These are phyloP conservation scores for Gossypium trilobum DNA, from an alignment of 441 rosid genomes.

Conservation along the genomic window DNA sequence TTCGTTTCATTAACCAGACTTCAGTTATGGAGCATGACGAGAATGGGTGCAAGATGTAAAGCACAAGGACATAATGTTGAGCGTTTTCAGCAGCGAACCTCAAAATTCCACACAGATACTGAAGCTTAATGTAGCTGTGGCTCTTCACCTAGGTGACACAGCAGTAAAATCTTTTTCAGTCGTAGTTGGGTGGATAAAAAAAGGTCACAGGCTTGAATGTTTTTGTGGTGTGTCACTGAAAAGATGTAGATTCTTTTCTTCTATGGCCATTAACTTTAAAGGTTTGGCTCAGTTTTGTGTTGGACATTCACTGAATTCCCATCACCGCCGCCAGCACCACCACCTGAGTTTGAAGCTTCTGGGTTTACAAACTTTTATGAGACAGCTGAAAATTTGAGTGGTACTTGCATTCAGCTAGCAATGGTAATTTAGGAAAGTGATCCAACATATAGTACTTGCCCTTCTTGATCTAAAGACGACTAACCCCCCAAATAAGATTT, in stretches of 20 bases:
- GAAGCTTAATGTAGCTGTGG: background rate
- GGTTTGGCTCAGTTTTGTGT: background rate
- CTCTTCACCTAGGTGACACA: too few species aligned
- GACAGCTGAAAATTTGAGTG: constrained; percentile 7
- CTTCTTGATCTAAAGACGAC: background rate
- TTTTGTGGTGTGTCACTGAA: background rate
- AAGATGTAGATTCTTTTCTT: background rate
- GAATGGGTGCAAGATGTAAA: background rate
- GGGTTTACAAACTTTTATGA: constrained; percentile 16
- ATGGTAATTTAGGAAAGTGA: background rate
- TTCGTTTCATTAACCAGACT: background rate
- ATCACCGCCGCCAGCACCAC: too few species aligned
- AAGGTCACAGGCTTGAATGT: background rate
- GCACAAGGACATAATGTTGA: background rate
- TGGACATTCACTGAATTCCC: too few species aligned
- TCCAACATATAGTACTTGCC: background rate
- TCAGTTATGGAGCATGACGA: background rate
- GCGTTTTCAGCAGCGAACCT: background rate
- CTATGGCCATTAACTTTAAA: background rate
- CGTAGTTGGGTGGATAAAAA: too few species aligned
- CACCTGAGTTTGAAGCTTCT: too few species aligned
- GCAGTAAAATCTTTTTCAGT: too few species aligned
- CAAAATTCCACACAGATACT: background rate
- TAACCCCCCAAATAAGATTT: too few species aligned
- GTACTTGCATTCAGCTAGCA: constrained; percentile 4